phyloP scores from a whole-genome alignment of 2,329 filamentous ascomycete species.

The Colletotrichum coccodes region DNA sequence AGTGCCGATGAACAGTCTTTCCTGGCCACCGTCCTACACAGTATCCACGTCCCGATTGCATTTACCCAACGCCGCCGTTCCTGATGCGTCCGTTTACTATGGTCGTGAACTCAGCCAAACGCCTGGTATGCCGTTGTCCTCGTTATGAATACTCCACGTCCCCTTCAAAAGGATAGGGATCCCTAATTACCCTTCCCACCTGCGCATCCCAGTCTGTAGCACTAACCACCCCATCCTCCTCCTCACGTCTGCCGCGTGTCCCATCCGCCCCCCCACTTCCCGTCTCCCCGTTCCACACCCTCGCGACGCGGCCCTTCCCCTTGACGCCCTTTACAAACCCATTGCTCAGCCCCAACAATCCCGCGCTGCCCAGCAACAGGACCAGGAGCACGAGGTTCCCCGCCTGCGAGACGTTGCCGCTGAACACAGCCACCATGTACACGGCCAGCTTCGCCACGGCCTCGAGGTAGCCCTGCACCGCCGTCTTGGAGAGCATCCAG shows the following conservation, averaged over 20 bases:
- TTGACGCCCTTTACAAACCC: conserved; percentile 55
- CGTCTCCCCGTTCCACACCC: conserved; percentile 30
- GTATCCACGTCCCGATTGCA: no score
- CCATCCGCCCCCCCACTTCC: not conserved
- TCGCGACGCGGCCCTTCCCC: conserved; percentile 61
- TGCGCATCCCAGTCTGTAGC: conserved; percentile 10
- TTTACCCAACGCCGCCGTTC: no score
- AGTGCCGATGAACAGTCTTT: no score
- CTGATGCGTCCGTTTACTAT: not conserved
- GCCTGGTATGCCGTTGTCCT: no score
- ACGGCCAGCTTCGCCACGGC: conserved; percentile 66
- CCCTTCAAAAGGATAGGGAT: conserved; percentile 20
- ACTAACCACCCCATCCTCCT: not conserved
- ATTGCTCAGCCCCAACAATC: conserved; percentile 64
- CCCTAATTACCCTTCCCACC: conserved; percentile 13
- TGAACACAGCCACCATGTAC: conserved; percentile 65
- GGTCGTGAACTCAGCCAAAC: not conserved
- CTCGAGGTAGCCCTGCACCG: conserved; percentile 61
- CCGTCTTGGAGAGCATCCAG: conserved; percentile 65
- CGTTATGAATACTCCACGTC: conserved; percentile 3
- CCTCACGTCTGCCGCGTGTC: not conserved
- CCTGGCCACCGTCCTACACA: no score
- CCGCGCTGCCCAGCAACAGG: conserved; percentile 63
- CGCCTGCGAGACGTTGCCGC: conserved; percentile 63
- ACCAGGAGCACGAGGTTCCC: conserved; percentile 62